Base-by-base conservation (phyloP, 176 grass and related monocot genomes). In the Carex parvula region DNA sequence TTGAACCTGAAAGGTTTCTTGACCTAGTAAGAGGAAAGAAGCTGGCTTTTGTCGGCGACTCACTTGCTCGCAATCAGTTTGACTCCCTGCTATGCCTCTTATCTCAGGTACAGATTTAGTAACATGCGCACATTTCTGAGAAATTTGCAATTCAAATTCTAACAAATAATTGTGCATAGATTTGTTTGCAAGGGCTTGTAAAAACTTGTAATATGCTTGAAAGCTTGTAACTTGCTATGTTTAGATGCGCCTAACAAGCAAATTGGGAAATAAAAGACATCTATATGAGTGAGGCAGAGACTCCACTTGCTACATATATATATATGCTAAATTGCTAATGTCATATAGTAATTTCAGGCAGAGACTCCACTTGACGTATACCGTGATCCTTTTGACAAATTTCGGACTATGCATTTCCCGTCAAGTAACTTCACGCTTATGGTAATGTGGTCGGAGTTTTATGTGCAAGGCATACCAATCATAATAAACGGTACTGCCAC, bases 361-460 rank as follows among this genome's bases (percentile, higher is more conserved):
- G 91, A 90, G 86, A 66, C 59, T 82, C 88, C 88, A 15, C 59
- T 44, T 15, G 87, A 86, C 50, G 72, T 90, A 62, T 74, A 88
- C 16, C 79, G 64, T 11, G 80, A 90, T 61, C 78, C 73, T 3
- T 84, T 84, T 20, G 88, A 88, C 64, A 90, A 84, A 78, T 93
- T 93, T 88, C 62, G 39, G 37, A 88, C 86, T 11, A 86, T 88
- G 88, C 53, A 86, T 74, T 90, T 92, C 84, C 87, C 73, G 18
- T 90, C 79, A 60, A 63, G 89, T 69, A 88, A 90, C 84, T 92
- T 92, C 71, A 90, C 83, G 29, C 91, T 92, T 33, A 88, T 87
- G 90, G 88, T 86, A 33, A 64, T 95, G 54, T 91, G 88, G 90
- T 90, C 87, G 6, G 90, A 89, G 90, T 95, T 89, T 78, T 88